Evolutionary conservation across 179 eudicot species (phyloP).

Genomic region (Sideroxylon spinosum): DNA sequence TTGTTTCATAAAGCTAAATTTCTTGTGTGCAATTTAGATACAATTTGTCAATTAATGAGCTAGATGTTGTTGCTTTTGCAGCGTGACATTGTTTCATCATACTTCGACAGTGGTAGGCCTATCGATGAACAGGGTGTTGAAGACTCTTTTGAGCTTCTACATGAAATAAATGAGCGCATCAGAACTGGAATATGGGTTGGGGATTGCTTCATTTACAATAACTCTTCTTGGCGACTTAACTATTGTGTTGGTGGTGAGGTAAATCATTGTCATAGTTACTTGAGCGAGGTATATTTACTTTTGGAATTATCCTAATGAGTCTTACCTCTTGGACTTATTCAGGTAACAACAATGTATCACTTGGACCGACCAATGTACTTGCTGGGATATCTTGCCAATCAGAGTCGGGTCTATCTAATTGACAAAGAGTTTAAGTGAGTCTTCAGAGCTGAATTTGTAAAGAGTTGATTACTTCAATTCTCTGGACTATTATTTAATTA

Average conservation of each 20-base stretch:
- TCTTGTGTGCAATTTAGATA: neutral
- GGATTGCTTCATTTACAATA: slow-evolving; percentile 81
- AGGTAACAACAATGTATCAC: slow-evolving; percentile 93
- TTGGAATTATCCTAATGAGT: neutral
- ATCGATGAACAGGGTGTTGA: slow-evolving; percentile 73
- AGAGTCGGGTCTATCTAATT: slow-evolving; percentile 76
- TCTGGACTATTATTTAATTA: neutral
- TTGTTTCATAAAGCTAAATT: neutral
- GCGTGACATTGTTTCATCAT: slow-evolving; percentile 69
- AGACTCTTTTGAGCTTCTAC: slow-evolving; percentile 78
- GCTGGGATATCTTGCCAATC: slow-evolving; percentile 80
- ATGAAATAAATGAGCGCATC: slow-evolving; percentile 79
- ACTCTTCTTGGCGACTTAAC: slow-evolving; percentile 80
- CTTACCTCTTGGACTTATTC: slow-evolving; percentile 17
- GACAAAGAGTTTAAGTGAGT: slow-evolving; percentile 92
- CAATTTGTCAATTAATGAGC: neutral
- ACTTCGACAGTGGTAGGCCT: slow-evolving; percentile 68
- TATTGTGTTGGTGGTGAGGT: slow-evolving; percentile 98
- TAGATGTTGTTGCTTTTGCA: slow-evolving; percentile 26
- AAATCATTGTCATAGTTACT: slow-evolving; percentile 4
- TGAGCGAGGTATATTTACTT: neutral
- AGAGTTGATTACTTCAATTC: neutral
- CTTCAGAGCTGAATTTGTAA: neutral
- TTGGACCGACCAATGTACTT: slow-evolving; percentile 91
- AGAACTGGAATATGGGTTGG: slow-evolving; percentile 92